Conservation (phyloP, 2,329 filamentous ascomycete genomes). For the Exophiala xenobiotica region DNA sequence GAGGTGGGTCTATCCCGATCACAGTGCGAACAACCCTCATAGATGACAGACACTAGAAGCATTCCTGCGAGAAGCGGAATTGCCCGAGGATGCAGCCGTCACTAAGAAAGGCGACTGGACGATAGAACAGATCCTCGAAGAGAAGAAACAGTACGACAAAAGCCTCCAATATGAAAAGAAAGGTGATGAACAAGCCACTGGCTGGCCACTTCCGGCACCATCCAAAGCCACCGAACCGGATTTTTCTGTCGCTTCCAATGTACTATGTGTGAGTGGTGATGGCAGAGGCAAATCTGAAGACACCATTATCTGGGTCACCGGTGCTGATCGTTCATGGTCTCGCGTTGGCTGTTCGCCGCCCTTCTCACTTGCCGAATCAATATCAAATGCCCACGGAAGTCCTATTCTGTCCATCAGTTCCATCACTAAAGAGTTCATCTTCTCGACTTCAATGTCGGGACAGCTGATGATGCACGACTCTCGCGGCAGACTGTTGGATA, state of each 20-base stretch:
- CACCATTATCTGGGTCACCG: slow-evolving; percentile 18
- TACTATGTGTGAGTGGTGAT: slow-evolving; percentile 27
- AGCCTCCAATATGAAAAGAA: slow-evolving; percentile 57
- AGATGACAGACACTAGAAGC: slow-evolving; percentile 52
- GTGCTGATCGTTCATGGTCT: slow-evolving; percentile 24
- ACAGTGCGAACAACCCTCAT: neutral
- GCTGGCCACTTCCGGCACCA: slow-evolving; percentile 47
- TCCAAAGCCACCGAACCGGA: slow-evolving; percentile 24
- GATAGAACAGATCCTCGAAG: slow-evolving; percentile 59
- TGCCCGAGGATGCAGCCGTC: slow-evolving; percentile 51
- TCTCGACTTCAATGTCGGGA: slow-evolving; percentile 62
- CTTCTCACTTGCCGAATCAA: slow-evolving; percentile 5
- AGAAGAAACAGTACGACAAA: slow-evolving; percentile 60
- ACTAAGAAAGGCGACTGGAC: slow-evolving; percentile 47
- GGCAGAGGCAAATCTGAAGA: slow-evolving; percentile 4
- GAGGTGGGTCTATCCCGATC: slow-evolving; percentile 25
- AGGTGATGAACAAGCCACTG: slow-evolving; percentile 40
- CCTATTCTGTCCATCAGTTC: slow-evolving; percentile 55
- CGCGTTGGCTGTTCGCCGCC: slow-evolving; percentile 11
- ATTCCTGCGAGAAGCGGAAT: slow-evolving; percentile 58
- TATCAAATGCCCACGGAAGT: slow-evolving; percentile 25
- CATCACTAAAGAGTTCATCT: slow-evolving; percentile 44
- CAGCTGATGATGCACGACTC: slow-evolving; percentile 51
- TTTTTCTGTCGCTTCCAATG: slow-evolving; percentile 28
- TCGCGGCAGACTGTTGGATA: slow-evolving; percentile 33